These are phyloP conservation scores for Globisporangium perplexum DNA, from an alignment of 352 stramenopile species.

Conservation along the genomic window DNA sequence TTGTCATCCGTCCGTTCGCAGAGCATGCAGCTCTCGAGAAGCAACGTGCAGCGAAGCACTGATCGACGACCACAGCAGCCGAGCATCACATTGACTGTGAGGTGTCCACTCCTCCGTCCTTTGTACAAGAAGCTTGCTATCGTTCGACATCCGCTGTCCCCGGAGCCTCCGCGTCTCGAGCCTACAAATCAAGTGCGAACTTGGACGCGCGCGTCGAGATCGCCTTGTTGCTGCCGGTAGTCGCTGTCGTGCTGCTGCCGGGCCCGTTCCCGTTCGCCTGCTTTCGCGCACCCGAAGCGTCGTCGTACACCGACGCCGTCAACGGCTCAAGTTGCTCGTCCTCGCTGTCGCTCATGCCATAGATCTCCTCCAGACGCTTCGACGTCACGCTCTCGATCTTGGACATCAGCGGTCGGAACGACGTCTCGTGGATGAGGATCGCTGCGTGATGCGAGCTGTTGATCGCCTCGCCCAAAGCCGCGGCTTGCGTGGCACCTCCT, in stretches of 20 bases:
- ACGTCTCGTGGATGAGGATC: slow-evolving; percentile 62
- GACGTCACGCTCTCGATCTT: slow-evolving; percentile 54
- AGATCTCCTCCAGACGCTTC: slow-evolving; percentile 70
- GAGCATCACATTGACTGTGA: not conserved
- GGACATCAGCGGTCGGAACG: slow-evolving; percentile 36
- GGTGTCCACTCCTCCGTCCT: not conserved
- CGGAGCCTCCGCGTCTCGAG: not conserved
- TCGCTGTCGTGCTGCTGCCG: slow-evolving; percentile 14
- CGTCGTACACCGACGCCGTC: slow-evolving; percentile 53
- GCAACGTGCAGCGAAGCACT: slow-evolving; percentile 4
- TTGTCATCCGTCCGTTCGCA: slow-evolving; percentile 53
- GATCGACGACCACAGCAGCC: not conserved
- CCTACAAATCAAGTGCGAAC: slow-evolving; percentile 42
- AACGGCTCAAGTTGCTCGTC: slow-evolving; percentile 68
- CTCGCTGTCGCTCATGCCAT: slow-evolving; percentile 82
- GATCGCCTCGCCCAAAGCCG: slow-evolving; percentile 22
- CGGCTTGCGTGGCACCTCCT: slow-evolving; percentile 12
- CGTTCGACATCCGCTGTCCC: not conserved
- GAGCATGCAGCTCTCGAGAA: slow-evolving; percentile 17
- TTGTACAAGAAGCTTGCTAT: not conserved
- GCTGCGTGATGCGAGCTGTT: slow-evolving; percentile 43
- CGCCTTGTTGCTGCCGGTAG: slow-evolving; percentile 11
- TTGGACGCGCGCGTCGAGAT: slow-evolving; percentile 40
- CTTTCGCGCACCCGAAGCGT: slow-evolving; percentile 34
- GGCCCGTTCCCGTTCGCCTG: slow-evolving; percentile 1